A percentile compares a stretch with the other conserved stretches of the same genome.
These are phyloP conservation scores for Pueraria montana DNA, from an alignment of 306 rosid species.

Conservation along the genomic window DNA sequence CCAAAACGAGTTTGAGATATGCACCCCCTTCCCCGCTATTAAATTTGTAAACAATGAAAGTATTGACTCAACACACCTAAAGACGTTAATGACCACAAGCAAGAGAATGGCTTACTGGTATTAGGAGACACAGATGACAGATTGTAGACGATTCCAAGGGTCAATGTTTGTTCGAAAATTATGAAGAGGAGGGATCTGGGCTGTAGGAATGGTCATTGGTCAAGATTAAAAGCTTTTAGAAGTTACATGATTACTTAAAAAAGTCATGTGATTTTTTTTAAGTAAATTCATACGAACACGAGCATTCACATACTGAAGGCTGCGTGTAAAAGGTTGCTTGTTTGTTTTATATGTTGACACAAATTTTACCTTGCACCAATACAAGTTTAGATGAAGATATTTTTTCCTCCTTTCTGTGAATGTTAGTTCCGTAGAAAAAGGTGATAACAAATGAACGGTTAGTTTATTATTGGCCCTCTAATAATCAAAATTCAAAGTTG, in stretches of 20 bases:
- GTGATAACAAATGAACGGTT: neutral
- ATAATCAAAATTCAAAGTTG: neutral
- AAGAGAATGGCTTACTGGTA: neutral
- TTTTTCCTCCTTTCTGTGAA: neutral
- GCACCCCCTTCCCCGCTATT: neutral
- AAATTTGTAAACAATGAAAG: constrained; percentile 2
- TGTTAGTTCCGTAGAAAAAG: neutral
- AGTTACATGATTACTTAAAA: neutral
- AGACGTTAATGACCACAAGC: neutral
- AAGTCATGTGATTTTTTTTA: no score
- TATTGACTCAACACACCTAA: constrained; percentile 1
- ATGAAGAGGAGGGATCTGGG: neutral
- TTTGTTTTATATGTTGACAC: neutral
- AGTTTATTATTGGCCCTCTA: neutral
- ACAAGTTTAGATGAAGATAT: neutral
- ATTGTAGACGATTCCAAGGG: no score
- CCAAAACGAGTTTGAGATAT: neutral
- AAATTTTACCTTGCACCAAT: neutral
- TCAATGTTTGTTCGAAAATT: neutral
- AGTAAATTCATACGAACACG: no score
- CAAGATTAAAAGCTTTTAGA: neutral
- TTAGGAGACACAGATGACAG: neutral
- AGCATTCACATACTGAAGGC: no score
- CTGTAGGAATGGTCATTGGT: neutral
- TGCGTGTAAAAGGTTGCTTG: no score